Evolutionary conservation across 2,329 filamentous ascomycete species (phyloP).

Genomic region (Taxawa tesnikishii): DNA sequence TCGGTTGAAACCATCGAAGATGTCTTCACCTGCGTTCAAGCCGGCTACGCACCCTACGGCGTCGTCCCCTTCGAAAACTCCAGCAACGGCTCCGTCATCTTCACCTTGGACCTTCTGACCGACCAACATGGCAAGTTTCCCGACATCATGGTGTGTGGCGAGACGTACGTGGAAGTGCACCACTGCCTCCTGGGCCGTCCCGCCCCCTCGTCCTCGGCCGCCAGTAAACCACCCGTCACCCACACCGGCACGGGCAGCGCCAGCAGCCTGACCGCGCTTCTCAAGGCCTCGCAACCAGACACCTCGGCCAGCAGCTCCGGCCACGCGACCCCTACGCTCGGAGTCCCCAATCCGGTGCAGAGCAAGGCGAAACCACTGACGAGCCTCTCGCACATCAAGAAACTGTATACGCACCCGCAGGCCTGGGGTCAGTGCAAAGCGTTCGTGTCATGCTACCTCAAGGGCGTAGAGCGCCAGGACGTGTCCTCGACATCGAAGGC

Average conservation of each 20-base stretch:
- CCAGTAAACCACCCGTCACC: not conserved
- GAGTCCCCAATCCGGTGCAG: conserved; percentile 3
- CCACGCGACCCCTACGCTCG: conserved; percentile 37
- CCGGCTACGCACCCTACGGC: conserved; percentile 51
- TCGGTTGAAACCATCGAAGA: conserved; percentile 44
- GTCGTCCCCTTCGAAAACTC: conserved; percentile 95
- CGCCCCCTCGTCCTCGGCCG: conserved; percentile 1
- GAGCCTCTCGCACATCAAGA: conserved; percentile 51
- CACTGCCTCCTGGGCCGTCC: conserved; percentile 64
- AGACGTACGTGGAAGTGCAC: conserved; percentile 77
- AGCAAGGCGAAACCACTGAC: conserved; percentile 32
- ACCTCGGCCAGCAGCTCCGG: conserved; percentile 26
- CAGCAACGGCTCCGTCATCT: conserved; percentile 82
- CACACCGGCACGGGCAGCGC: conserved; percentile 2
- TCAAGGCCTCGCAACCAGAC: conserved; percentile 3
- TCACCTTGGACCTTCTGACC: conserved; percentile 79
- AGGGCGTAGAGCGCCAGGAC: conserved; percentile 67
- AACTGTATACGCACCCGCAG: conserved; percentile 87
- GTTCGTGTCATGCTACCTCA: conserved; percentile 61
- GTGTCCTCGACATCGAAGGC: conserved; percentile 76
- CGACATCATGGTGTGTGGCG: conserved; percentile 65
- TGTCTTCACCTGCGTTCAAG: conserved; percentile 69
- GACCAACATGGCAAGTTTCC: conserved; percentile 54
- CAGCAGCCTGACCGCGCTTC: not conserved
- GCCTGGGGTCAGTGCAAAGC: conserved; percentile 81